Evolutionary conservation across 2,329 filamentous ascomycete genomes (phyloP), one percentile per base, ranked within the genome.

Genomic region (Myriosclerotinia scirpicola): DNA sequence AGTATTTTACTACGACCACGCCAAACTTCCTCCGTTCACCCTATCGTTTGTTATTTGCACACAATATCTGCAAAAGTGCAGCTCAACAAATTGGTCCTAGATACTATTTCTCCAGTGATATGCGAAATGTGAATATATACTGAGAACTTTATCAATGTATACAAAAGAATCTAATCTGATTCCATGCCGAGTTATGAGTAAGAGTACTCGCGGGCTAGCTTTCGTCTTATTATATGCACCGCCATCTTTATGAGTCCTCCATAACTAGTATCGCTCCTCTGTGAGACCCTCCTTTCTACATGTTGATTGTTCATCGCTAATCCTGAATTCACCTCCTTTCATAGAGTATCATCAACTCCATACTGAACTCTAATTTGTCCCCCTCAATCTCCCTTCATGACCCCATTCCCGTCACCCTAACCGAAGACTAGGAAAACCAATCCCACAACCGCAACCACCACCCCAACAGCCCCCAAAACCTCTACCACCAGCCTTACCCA

Each of bases 381-480:
- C 20, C 6, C 44, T 38, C 14, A 20, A 26, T 5, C n/a, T 6
- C 11, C 12, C 20, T 36, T 5, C 58, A 40, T 12, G 6, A 34
- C 22, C 9, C 34, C 17, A 34, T 8, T n/a, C 11, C 4, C 55
- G 30, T 36, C n/a, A 56, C 22, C 30, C 53, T 59, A 48, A 14
- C 55, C 36, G 26, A 53, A 22, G 5, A 53, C 22, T 15, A 60
- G 53, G 5, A 58, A 17, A n/a, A 36, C 38, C 14, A 62, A 53
- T 17, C 64, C 55, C 14, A 62, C 20, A 20, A 53, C 38, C 20
- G 64, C 64, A 34, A 60, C 48, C 17, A 44, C 34, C 15, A 62
- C 54, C 5, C 64, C 64, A 4, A 62, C 12, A 40, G 8, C 55
- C 40, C 64, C 48, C 14, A 60, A 15, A n/a, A 66, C 30, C 46